These are phyloP conservation scores for Papilionanthe hybrid DNA, from an alignment of 116 monocot genomes.

Conservation along the genomic window DNA sequence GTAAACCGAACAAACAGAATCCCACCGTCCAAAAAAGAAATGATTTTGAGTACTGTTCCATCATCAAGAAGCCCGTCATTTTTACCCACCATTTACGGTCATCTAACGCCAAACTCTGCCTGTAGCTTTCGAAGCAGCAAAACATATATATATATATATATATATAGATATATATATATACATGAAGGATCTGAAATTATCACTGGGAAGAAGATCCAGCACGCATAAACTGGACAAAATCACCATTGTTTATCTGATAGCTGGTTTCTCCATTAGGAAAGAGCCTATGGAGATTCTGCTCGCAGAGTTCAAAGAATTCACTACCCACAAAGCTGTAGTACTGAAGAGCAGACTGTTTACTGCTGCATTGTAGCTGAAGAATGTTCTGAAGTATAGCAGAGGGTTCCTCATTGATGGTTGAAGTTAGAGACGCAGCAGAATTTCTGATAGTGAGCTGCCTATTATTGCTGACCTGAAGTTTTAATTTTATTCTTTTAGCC, in stretches of 20 bases:
- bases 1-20: no score
- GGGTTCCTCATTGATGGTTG: background rate
- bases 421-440: background rate
- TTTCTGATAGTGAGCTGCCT: background rate
- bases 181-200: background rate
- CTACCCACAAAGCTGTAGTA: constrained; percentile 6
- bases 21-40: no score
- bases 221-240: background rate
- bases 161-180: background rate
- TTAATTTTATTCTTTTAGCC: constrained; percentile 28
- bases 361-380: constrained; percentile 17
- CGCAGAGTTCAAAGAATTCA: background rate
- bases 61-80: no score
- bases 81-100: background rate
- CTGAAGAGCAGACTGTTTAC: constrained; percentile 4
- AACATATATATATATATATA: background rate
- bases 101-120: background rate
- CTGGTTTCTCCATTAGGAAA: constrained; percentile 6
- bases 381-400: constrained; percentile 23
- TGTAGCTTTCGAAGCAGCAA: background rate
- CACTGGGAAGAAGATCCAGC: background rate
- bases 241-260: background rate
- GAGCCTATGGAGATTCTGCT: constrained; percentile 19
- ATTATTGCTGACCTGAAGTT: constrained; percentile 9
- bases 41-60: no score